Conservation (phyloP, 2,329 filamentous ascomycete genomes). For the Botrytis cinerea region DNA sequence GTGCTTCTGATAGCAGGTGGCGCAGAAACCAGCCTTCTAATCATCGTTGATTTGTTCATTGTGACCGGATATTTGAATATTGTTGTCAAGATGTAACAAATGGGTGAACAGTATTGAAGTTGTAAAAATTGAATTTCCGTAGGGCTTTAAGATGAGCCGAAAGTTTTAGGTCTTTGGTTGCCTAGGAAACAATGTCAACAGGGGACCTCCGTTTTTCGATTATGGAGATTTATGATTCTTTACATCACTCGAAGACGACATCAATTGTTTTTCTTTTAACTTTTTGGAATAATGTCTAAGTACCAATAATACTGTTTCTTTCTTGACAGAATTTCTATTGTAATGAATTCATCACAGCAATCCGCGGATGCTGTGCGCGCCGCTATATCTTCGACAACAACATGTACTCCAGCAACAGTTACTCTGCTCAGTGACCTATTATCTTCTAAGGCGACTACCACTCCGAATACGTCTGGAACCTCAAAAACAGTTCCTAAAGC, state of each 20-base stretch:
- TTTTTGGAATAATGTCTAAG: conserved; percentile 41
- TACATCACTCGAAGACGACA: conserved; percentile 21
- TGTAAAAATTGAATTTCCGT: conserved; percentile 15
- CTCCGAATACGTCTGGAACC: conserved; percentile 20
- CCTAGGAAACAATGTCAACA: conserved; percentile 25
- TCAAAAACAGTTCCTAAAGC: conserved; percentile 25
- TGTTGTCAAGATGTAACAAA: conserved; percentile 2
- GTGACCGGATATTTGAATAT: neutral
- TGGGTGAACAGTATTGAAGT: neutral
- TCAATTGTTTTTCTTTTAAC: conserved; percentile 18
- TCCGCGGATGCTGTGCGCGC: conserved; percentile 51
- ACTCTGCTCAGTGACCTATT: conserved; percentile 51
- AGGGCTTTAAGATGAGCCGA: conserved; percentile 6
- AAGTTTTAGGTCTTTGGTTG: conserved; percentile 14
- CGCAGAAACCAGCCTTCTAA: conserved; percentile 34
- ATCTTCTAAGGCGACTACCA: conserved; percentile 42
- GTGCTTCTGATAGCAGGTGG: conserved; percentile 34
- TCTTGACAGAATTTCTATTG: conserved; percentile 31
- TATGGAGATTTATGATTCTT: conserved; percentile 18
- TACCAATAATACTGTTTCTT: conserved; percentile 34
- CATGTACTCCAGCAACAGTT: conserved; percentile 51
- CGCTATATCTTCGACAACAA: conserved; percentile 49
- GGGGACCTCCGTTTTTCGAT: conserved; percentile 20
- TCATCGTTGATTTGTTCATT: conserved; percentile 34
- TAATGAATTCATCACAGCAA: conserved; percentile 46